A percentile compares a stretch with the other conserved stretches of the same genome.
phyloP scores from a whole-genome alignment of 2,329 filamentous ascomycete genomes.

The Teratosphaeria epicoccoides region DNA sequence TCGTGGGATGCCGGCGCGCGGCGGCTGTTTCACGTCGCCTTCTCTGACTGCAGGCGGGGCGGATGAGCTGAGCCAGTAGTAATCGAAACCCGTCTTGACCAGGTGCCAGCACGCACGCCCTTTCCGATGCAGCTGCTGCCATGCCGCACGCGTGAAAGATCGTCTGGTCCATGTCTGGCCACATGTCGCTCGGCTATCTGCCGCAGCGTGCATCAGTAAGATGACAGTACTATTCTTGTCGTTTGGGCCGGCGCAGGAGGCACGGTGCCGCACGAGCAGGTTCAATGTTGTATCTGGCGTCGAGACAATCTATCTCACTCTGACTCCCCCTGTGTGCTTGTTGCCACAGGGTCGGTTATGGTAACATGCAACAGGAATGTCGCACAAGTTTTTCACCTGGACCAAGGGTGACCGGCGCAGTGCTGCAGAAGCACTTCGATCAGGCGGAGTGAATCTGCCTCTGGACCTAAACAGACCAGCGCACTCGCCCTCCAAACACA shows the following conservation, averaged over 20 bases:
- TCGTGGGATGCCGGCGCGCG: neutral
- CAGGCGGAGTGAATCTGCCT: conserved; percentile 27
- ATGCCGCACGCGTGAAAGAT: neutral
- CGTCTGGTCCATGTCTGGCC: neutral
- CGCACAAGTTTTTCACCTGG: conserved; percentile 35
- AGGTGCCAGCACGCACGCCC: neutral
- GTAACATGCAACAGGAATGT: conserved; percentile 19
- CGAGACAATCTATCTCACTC: neutral
- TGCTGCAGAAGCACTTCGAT: conserved; percentile 25
- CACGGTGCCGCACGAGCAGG: neutral
- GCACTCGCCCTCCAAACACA: conserved; percentile 5
- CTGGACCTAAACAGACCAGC: conserved; percentile 12
- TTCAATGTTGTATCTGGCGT: neutral
- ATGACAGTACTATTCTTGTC: neutral
- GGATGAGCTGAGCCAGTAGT: neutral
- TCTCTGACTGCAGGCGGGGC: neutral
- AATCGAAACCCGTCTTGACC: neutral
- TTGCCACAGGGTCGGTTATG: neutral
- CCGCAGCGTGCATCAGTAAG: neutral
- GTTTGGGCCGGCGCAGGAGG: neutral
- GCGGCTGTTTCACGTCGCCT: neutral
- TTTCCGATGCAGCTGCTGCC: neutral
- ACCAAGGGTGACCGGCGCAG: conserved; percentile 28
- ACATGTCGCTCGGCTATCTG: neutral
- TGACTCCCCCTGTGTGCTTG: neutral